Evolutionary conservation across 2,329 filamentous ascomycete genomes (phyloP).

Genomic region (Ophiostoma australiae): DNA sequence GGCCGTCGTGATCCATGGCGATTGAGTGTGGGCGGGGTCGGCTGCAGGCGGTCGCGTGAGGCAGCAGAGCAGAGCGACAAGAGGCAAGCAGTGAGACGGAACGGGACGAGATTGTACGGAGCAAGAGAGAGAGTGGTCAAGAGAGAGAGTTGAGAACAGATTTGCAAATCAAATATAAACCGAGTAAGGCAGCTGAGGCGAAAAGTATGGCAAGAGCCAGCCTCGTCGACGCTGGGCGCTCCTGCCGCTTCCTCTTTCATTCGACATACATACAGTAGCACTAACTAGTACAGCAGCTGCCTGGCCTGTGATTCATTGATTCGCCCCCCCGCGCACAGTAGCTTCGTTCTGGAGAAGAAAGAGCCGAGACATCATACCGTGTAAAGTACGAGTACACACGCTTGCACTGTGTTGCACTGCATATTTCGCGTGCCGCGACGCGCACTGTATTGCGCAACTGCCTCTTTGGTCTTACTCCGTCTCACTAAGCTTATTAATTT

Average conservation of each 20-base stretch:
- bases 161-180: not conserved
- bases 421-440: conserved; percentile 1
- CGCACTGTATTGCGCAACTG: conserved; percentile 11
- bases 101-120: not conserved
- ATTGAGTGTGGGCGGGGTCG: not conserved
- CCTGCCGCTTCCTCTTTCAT: not conserved
- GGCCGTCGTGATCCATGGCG: conserved; percentile 11
- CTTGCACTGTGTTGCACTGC: not conserved
- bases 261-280: too few species aligned
- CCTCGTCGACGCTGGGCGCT: not conserved
- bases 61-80: not conserved
- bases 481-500: not conserved
- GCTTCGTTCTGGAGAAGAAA: not conserved
- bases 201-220: not conserved
- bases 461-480: conserved; percentile 5
- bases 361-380: not conserved
- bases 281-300: not conserved
- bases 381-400: not conserved
- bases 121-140: not conserved
- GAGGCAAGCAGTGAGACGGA: not conserved
- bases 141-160: not conserved
- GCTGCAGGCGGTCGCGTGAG: not conserved
- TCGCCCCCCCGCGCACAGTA: not conserved
- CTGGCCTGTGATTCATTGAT: conserved; percentile 6
- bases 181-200: not conserved